Evolutionary conservation across 345 rosid genomes (phyloP).

Genomic region (Hibiscus tridactylites): DNA sequence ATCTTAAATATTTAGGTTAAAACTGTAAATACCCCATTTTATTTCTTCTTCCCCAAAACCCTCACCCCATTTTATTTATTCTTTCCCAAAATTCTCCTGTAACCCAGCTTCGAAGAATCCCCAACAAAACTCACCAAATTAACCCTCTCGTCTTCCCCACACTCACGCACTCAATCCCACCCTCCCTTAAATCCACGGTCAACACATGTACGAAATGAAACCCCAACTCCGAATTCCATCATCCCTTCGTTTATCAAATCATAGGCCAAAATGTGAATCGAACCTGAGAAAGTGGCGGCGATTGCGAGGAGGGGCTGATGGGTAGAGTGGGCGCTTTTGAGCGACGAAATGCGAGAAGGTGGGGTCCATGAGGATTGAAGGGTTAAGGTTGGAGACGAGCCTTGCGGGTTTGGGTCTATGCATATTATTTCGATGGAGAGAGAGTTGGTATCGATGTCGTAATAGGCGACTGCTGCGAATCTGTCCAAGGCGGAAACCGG

Average conservation of each 20-base stretch:
- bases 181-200: slow-evolving; percentile 64
- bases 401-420: slow-evolving; percentile 21
- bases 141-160: slow-evolving; percentile 59
- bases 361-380: slow-evolving; percentile 43
- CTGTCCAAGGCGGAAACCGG: slow-evolving; percentile 62
- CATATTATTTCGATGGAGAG: slow-evolving; percentile 52
- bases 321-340: slow-evolving; percentile 28
- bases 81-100: slow-evolving; percentile 46
- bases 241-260: slow-evolving; percentile 22
- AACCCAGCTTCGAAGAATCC: slow-evolving; percentile 23
- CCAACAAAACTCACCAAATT: slow-evolving; percentile 37
- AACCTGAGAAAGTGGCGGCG: slow-evolving; percentile 47
- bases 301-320: slow-evolving; percentile 41
- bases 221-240: slow-evolving; percentile 23
- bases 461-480: slow-evolving; percentile 39
- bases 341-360: slow-evolving; percentile 61
- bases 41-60: too few species aligned
- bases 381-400: slow-evolving; percentile 16
- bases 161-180: slow-evolving; percentile 52
- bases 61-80: too few species aligned
- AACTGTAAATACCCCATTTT: too few species aligned
- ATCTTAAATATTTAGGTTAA: too few species aligned
- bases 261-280: slow-evolving; percentile 41
- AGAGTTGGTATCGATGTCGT: slow-evolving; percentile 41
- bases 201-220: slow-evolving; percentile 49